Conservation (phyloP, 805 yeast species). For the Teunomyces kruisii region DNA sequence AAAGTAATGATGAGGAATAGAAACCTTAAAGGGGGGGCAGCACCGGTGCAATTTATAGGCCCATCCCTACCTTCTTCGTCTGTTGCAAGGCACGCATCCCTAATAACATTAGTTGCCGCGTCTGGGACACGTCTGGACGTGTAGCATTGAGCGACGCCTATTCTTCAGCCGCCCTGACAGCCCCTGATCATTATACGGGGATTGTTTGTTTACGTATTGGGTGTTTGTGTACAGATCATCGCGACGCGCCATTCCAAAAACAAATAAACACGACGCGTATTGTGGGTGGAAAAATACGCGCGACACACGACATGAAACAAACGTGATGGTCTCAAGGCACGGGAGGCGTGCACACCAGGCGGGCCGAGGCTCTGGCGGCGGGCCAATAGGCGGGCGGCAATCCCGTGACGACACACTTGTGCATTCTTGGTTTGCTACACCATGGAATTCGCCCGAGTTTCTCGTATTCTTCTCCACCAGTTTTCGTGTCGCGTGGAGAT, state of each 20-base stretch:
- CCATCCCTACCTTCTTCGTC: background rate
- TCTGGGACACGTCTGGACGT: background rate
- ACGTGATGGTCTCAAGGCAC: background rate
- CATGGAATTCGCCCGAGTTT: no score
- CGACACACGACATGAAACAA: background rate
- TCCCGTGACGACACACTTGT: no score
- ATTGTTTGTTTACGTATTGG: slow-evolving; percentile 3
- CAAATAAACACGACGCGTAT: background rate
- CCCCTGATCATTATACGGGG: slow-evolving; percentile 1
- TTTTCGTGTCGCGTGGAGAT: no score
- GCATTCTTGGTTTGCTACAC: no score
- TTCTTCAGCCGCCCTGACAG: background rate
- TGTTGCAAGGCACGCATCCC: background rate
- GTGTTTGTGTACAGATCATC: background rate
- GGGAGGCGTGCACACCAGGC: no score
- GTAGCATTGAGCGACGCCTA: background rate
- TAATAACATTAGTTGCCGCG: background rate
- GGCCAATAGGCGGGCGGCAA: no score
- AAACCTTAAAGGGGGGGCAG: background rate
- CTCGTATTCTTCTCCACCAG: no score
- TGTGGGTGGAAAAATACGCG: background rate
- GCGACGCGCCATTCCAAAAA: slow-evolving; percentile 5
- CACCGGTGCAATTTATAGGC: background rate
- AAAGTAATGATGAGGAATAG: background rate
- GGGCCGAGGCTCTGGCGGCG: no score